Evolutionary conservation across 371 early-diverging fungal genomes (phyloP).

Genomic region (Nematocida ironsii): DNA sequence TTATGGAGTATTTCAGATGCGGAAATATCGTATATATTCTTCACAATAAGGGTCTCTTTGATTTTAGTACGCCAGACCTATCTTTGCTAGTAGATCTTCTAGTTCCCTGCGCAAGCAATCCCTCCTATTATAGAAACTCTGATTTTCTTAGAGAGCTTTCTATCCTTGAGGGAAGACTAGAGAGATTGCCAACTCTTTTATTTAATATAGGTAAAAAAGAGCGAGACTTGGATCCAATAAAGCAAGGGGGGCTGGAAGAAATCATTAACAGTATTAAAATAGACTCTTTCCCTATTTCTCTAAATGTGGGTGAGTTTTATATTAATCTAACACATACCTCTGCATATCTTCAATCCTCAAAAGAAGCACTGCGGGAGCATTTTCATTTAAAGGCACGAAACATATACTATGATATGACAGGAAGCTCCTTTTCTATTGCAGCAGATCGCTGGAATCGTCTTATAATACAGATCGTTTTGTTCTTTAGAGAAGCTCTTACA

Average conservation of each 20-base stretch:
- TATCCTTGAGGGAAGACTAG: not conserved
- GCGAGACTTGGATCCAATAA: not conserved
- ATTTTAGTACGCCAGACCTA: not conserved
- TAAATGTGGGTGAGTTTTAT: not conserved
- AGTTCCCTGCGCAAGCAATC: not conserved
- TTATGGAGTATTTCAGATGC: constrained; percentile 37
- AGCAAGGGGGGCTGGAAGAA: not conserved
- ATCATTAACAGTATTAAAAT: not conserved
- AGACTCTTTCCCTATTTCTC: constrained; percentile 10
- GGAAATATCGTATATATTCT: constrained; percentile 14
- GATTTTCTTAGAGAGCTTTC: not conserved
- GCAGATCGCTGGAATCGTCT: constrained; percentile 38
- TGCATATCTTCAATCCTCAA: constrained; percentile 9
- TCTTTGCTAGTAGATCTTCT: not conserved
- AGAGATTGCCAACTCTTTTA: not conserved
- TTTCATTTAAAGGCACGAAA: constrained; percentile 4
- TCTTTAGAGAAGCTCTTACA: constrained; percentile 69
- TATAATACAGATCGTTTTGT: constrained; percentile 8
- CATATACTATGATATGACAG: constrained; percentile 3
- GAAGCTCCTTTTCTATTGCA: constrained; percentile 27
- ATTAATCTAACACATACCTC: not conserved
- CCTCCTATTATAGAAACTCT: not conserved
- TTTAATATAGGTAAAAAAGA: not conserved
- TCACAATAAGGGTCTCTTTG: not conserved
- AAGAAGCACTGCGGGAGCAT: not conserved